Percentiles rank a stretch among this genome's conserved stretches.
Conservation (phyloP, 2,329 filamentous ascomycete species). For the Microcyclosporella mali region DNA sequence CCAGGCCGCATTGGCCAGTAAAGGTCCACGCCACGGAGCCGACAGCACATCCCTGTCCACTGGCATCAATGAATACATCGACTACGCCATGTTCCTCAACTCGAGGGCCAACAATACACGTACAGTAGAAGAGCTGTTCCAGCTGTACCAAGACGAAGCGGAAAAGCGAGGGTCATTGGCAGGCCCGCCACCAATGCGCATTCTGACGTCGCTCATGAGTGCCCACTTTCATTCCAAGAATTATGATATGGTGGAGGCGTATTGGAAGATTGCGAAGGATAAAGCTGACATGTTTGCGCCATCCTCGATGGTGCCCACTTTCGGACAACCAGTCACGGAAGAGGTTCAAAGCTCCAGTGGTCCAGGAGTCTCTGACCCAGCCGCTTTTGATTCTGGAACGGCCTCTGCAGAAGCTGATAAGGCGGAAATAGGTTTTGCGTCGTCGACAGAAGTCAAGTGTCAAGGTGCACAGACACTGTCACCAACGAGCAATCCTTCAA, state of each 20-base stretch:
- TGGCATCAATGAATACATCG: constrained; percentile 43
- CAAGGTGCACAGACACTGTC: no score
- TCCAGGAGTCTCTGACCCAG: no score
- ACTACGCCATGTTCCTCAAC: constrained; percentile 52
- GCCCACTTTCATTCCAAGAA: constrained; percentile 54
- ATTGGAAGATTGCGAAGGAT: constrained; percentile 59
- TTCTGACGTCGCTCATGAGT: constrained; percentile 64
- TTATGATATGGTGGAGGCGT: constrained; percentile 55
- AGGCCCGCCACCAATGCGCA: constrained; percentile 18
- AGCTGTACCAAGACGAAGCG: constrained; percentile 40
- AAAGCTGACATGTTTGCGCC: constrained; percentile 40
- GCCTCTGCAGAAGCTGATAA: constrained; percentile 1
- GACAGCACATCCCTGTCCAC: constrained; percentile 7
- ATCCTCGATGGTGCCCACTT: constrained; percentile 14
- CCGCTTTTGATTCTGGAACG: neutral
- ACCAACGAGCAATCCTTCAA: neutral
- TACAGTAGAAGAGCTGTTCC: constrained; percentile 51
- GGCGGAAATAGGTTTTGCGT: constrained; percentile 15
- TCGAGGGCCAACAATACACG: constrained; percentile 41
- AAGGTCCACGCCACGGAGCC: constrained; percentile 5
- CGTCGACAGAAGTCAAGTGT: no score
- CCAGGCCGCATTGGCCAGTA: constrained; percentile 2
- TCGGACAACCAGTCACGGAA: neutral
- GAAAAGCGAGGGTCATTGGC: constrained; percentile 3
- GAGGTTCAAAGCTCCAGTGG: no score